Percentiles rank a stretch among this genome's conserved stretches.
These are phyloP conservation scores for Gliomastix tumulicola DNA, from an alignment of 2,329 filamentous ascomycete genomes.

Conservation along the genomic window DNA sequence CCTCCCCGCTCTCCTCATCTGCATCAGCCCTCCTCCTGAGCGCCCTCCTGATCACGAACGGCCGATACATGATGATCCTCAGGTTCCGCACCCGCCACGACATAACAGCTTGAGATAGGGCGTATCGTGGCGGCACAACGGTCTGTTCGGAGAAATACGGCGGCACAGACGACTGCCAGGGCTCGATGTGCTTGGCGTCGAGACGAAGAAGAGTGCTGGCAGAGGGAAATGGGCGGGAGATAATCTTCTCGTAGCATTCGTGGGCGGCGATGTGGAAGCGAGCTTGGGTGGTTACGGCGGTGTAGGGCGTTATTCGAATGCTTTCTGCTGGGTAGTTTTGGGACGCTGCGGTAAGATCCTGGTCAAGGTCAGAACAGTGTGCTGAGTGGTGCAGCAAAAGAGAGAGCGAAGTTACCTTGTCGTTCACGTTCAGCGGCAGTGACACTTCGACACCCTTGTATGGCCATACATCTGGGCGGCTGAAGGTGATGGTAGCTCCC, in stretches of 20 bases:
- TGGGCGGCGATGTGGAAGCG: slow-evolving; percentile 35
- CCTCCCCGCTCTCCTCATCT: slow-evolving; percentile 10
- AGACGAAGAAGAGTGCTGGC: slow-evolving; percentile 30
- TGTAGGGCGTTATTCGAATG: slow-evolving; percentile 32
- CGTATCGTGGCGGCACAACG: slow-evolving; percentile 23
- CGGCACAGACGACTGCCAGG: slow-evolving; percentile 27
- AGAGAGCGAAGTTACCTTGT: slow-evolving; percentile 20
- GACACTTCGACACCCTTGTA: slow-evolving; percentile 32
- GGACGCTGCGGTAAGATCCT: slow-evolving; percentile 24
- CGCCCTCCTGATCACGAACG: slow-evolving; percentile 30
- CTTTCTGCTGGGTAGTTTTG: slow-evolving; percentile 23
- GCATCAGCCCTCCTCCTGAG: slow-evolving; percentile 25
- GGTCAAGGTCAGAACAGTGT: too few species aligned
- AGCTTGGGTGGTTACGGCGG: slow-evolving; percentile 33
- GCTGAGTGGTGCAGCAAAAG: neutral
- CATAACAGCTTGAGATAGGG: slow-evolving; percentile 31
- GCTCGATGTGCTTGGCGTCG: slow-evolving; percentile 27
- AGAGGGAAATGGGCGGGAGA: slow-evolving; percentile 32
- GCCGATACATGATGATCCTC: slow-evolving; percentile 34
- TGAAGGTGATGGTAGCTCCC: slow-evolving; percentile 40
- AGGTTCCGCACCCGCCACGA: slow-evolving; percentile 31
- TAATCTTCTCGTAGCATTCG: slow-evolving; percentile 35
- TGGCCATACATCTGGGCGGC: slow-evolving; percentile 31
- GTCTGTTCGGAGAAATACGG: slow-evolving; percentile 24
- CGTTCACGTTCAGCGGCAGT: slow-evolving; percentile 34